Base-by-base conservation (phyloP, 2,329 filamentous ascomycete genomes). In the Botrytis aclada region DNA sequence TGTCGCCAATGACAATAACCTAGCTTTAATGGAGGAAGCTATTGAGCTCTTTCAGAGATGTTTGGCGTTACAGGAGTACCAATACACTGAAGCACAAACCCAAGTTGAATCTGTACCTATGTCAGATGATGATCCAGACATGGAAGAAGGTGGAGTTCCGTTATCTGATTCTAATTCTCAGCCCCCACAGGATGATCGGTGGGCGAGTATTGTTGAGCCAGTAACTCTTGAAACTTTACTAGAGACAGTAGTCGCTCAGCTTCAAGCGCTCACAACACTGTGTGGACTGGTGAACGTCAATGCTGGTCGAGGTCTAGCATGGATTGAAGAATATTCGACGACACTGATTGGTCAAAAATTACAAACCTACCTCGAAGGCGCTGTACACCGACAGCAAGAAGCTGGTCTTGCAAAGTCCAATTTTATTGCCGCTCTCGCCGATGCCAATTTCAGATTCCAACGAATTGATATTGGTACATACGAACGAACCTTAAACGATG, bases 201-300 rank as follows among this genome's bases (percentile, higher is more conserved):
- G 74, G 86, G 90, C 89, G 29, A 87, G 85, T 5, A 85, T 93
- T n/a, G 84, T 91, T 71, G 89, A 91, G 75, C 88, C 90, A 0
- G 83, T 92, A 39, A 91, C 90, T 2, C 86, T 88, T 39, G 84
- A 86, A 65, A 88, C 89, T 1, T 85, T 94, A 10, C 83, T 93
- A 1, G 92, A 94, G 74, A 93, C 90, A 0, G 85, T 89, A 22
- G 84, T 92, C 45, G 89, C 90, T 7, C 88, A 91, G 75, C 81
- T 93, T 69, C 88, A 83, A 76, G 86, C 82, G 65, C 85, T 85
- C 79, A 88, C 83, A 73, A 72, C 37, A 47, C 60, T 74, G 34
- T 72, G 70, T 72, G 72, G 72, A 22, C 29, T 73, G 14, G 80
- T 84, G 77, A 86, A 75, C 18, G 75, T 77, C 69, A 83, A 80